phyloP scores from a whole-genome alignment of 1,139 yeast species.

The Candida sp. region DNA sequence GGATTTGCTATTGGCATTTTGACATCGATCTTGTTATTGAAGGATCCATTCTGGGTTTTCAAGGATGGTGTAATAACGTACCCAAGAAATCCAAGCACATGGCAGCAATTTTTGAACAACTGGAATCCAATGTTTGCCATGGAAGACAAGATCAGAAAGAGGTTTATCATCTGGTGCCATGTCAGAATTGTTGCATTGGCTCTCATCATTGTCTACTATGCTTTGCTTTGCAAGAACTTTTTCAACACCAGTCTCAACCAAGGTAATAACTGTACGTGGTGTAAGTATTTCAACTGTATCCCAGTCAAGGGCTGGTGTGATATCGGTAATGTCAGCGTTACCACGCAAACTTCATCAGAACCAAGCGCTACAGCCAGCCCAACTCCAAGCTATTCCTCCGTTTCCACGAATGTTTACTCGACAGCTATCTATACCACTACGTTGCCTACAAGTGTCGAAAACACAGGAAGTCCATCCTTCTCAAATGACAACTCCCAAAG shows the following conservation, averaged over 20 bases:
- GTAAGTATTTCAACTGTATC: slow-evolving; percentile 72
- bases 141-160: slow-evolving; percentile 34
- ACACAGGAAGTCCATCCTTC: slow-evolving; percentile 1
- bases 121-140: slow-evolving; percentile 46
- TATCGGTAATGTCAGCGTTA: slow-evolving; percentile 50
- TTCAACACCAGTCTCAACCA: slow-evolving; percentile 46
- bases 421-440: slow-evolving; percentile 14
- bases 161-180: slow-evolving; percentile 53
- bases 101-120: slow-evolving; percentile 45
- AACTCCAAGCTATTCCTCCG: slow-evolving; percentile 3
- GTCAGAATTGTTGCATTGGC: slow-evolving; percentile 52
- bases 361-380: slow-evolving; percentile 4
- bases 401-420: slow-evolving; percentile 8
- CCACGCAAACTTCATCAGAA: slow-evolving; percentile 13
- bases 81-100: slow-evolving; percentile 36
- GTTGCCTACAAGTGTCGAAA: slow-evolving; percentile 16
- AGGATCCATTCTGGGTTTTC: slow-evolving; percentile 61
- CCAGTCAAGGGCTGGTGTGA: slow-evolving; percentile 82
- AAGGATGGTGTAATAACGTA: slow-evolving; percentile 45
- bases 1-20: slow-evolving; percentile 72
- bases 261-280: slow-evolving; percentile 58
- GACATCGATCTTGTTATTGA: slow-evolving; percentile 53
- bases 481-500: not conserved
- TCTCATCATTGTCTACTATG: slow-evolving; percentile 55
- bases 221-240: slow-evolving; percentile 52